Conservation (phyloP, 2,329 filamentous ascomycete genomes). For the Cytospora chrysosperma region DNA sequence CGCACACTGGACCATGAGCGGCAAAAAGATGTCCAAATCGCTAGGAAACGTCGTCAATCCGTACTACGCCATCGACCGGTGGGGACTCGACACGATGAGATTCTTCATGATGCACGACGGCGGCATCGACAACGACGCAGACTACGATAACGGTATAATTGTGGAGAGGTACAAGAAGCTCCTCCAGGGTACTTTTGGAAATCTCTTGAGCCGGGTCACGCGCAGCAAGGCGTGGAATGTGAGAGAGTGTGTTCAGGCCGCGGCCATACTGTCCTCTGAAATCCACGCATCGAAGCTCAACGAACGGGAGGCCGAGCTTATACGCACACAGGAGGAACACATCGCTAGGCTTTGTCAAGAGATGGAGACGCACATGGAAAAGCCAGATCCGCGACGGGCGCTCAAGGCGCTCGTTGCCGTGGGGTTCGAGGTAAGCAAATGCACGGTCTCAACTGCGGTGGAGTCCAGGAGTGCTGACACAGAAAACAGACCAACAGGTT, state of each 20-base stretch:
- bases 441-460: neutral
- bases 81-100: slow-evolving; percentile 82
- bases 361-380: slow-evolving; percentile 17
- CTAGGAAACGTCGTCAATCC: slow-evolving; percentile 94
- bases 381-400: slow-evolving; percentile 19
- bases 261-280: slow-evolving; percentile 18
- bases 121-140: slow-evolving; percentile 72
- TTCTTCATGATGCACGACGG: slow-evolving; percentile 86
- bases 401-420: slow-evolving; percentile 53
- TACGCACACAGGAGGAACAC: slow-evolving; percentile 7
- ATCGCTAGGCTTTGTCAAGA: neutral
- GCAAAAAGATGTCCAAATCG: slow-evolving; percentile 95
- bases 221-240: slow-evolving; percentile 69
- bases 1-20: slow-evolving; percentile 91
- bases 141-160: slow-evolving; percentile 80
- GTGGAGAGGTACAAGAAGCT: slow-evolving; percentile 75
- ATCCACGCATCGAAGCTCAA: slow-evolving; percentile 4
- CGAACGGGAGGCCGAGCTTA: neutral
- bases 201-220: slow-evolving; percentile 71
- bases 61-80: slow-evolving; percentile 85
- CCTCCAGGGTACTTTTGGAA: slow-evolving; percentile 76
- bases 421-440: slow-evolving; percentile 53
- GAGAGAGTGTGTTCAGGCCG: slow-evolving; percentile 51
- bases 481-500: slow-evolving; percentile 63
- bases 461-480: slow-evolving; percentile 16